phyloP scores from a whole-genome alignment of 805 yeast genomes.

The Pichia cephalocereana region DNA sequence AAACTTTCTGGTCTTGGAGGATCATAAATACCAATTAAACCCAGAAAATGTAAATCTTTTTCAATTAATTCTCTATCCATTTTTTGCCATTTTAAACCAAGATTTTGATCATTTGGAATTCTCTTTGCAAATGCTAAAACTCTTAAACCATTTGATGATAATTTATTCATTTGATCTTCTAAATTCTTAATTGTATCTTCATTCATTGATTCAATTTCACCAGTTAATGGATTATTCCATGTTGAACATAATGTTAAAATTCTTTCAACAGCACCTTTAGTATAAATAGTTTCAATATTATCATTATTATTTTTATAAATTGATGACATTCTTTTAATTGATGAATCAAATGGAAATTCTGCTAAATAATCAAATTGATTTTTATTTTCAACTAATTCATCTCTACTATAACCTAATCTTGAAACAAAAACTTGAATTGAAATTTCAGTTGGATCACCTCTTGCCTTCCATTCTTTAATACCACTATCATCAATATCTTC shows the following conservation, averaged over 20 bases:
- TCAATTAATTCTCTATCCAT: conserved; percentile 40
- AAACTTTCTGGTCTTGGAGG: conserved; percentile 70
- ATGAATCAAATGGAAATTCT: conserved; percentile 70
- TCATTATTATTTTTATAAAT: conserved; percentile 33
- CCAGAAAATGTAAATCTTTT: conserved; percentile 44
- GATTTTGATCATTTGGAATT: conserved; percentile 16
- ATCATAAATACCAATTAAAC: conserved; percentile 70
- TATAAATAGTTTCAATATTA: conserved; percentile 26
- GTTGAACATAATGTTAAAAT: conserved; percentile 44
- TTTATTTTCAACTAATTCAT: conserved; percentile 31
- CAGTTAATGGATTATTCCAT: conserved; percentile 37
- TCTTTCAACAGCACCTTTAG: conserved; percentile 76
- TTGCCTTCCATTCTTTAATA: conserved; percentile 54
- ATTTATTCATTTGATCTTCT: conserved; percentile 45
- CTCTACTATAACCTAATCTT: conserved; percentile 45
- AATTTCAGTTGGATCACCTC: conserved; percentile 86
- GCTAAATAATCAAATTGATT: conserved; percentile 35
- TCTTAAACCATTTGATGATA: conserved; percentile 60
- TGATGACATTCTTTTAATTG: conserved; percentile 65
- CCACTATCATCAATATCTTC: conserved; percentile 32
- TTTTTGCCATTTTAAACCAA: conserved; percentile 23
- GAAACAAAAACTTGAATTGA: conserved; percentile 74
- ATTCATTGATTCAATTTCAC: conserved; percentile 28
- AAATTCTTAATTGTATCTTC: conserved; percentile 33
- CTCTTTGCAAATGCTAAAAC: conserved; percentile 63